Evolutionary conservation across 352 stramenopile genomes (phyloP).

Genomic region (Phytophthora lateralis): DNA sequence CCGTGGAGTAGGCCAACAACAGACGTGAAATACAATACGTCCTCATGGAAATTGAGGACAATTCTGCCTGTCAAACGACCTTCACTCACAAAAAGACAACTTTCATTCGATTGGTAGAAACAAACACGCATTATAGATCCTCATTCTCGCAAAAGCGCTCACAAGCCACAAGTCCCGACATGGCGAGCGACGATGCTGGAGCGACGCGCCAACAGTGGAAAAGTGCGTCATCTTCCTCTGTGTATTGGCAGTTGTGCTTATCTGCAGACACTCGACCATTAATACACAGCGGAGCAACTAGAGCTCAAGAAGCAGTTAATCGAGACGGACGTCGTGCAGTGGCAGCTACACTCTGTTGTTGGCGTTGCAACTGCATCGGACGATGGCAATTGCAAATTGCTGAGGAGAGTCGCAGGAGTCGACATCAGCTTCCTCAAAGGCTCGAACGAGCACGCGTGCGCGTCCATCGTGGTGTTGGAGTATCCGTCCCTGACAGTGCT

Average conservation of each 20-base stretch:
- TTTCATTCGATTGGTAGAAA: conserved; percentile 23
- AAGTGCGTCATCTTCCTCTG: conserved; percentile 20
- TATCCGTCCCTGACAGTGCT: conserved; percentile 66
- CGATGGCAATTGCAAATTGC: conserved; percentile 3
- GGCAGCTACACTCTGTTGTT: conserved; percentile 31
- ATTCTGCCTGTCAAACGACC: neutral
- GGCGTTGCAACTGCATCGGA: conserved; percentile 3
- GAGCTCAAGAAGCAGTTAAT: conserved; percentile 60
- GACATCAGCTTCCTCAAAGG: conserved; percentile 88
- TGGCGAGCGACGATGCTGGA: conserved; percentile 15
- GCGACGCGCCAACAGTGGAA: conserved; percentile 31
- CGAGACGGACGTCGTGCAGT: conserved; percentile 50
- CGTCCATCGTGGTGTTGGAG: conserved; percentile 78
- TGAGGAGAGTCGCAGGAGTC: conserved; percentile 69
- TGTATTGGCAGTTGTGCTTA: neutral
- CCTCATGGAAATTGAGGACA: neutral
- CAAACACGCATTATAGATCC: neutral
- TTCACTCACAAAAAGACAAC: conserved; percentile 19
- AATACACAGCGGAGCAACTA: conserved; percentile 50
- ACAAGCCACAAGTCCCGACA: conserved; percentile 2
- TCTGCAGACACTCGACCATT: conserved; percentile 4
- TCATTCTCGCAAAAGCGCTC: conserved; percentile 6
- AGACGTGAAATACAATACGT: neutral
- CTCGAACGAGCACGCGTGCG: conserved; percentile 81
- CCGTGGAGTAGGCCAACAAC: conserved; percentile 21